Conservation (phyloP, 352 stramenopile species). For the Phytophthora niederhauseri region DNA sequence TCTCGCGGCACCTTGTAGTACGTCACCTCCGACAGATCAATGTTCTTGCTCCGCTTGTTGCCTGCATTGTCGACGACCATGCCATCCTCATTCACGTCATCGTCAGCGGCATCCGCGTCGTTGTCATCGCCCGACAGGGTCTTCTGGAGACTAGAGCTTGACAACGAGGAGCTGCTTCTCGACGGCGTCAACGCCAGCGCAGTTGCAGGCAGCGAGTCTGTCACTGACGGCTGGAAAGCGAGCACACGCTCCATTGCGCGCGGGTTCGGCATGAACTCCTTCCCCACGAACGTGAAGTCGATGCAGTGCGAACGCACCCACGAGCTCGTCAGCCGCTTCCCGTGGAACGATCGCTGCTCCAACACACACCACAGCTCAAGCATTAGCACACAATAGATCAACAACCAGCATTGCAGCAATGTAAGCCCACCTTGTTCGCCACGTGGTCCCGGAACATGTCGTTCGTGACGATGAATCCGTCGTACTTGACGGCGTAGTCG, state of each 20-base stretch:
- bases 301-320: conserved; percentile 82
- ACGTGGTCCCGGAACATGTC: conserved; percentile 94
- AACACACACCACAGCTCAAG: not conserved
- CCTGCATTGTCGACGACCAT: conserved; percentile 61
- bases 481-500: conserved; percentile 89
- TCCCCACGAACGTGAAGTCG: conserved; percentile 90
- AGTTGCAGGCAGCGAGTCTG: conserved; percentile 8
- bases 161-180: conserved; percentile 1
- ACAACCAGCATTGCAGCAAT: not conserved
- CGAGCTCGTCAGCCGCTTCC: conserved; percentile 50
- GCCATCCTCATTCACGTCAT: conserved; percentile 36
- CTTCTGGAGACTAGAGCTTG: conserved; percentile 22
- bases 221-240: conserved; percentile 34
- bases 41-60: conserved; percentile 52
- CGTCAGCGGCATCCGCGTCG: conserved; percentile 18
- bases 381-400: not conserved
- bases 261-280: conserved; percentile 91
- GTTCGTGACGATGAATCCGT: conserved; percentile 92
- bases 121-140: conserved; percentile 18
- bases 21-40: conserved; percentile 81
- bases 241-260: conserved; percentile 79
- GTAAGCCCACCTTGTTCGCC: conserved; percentile 57
- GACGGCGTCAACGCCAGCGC: not conserved
- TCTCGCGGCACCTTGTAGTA: conserved; percentile 73
- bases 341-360: conserved; percentile 67